These are phyloP conservation scores for Guadua angustifolia DNA, from an alignment of 176 grass and related monocot genomes.

Conservation along the genomic window DNA sequence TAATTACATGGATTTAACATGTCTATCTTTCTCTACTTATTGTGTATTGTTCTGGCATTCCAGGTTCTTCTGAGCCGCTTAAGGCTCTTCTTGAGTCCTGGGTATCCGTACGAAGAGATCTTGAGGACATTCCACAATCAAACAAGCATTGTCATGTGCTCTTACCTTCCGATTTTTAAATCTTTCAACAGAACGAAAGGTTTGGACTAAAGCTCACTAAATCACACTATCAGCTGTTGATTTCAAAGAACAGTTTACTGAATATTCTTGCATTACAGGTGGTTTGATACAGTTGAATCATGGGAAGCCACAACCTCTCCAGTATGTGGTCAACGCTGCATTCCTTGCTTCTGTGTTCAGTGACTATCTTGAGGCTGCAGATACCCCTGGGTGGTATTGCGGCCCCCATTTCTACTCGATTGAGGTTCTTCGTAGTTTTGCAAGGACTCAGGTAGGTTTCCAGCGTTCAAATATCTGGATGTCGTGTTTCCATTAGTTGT, in stretches of 20 bases:
- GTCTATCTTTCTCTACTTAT: background rate
- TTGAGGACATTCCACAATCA: constrained; percentile 93
- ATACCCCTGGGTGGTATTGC: constrained; percentile 96
- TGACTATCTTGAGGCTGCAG: constrained; percentile 90
- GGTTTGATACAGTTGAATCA: constrained; percentile 93
- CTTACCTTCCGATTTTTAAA: constrained; percentile 82
- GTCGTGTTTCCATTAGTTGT: background rate
- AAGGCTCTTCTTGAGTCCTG: constrained; percentile 96
- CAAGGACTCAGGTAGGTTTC: constrained; percentile 68
- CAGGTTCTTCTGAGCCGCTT: constrained; percentile 93
- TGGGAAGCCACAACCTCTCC: constrained; percentile 77
- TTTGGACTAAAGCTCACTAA: constrained; percentile 31
- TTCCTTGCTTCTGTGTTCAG: constrained; percentile 91
- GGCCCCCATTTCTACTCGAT: constrained; percentile 88
- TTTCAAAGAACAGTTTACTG: constrained; percentile 25
- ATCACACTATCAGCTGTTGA: background rate
- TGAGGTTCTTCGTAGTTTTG: constrained; percentile 80
- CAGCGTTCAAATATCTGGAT: background rate
- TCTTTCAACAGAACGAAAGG: constrained; percentile 92
- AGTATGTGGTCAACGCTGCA: constrained; percentile 90
- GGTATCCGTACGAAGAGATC: constrained; percentile 94
- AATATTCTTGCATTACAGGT: constrained; percentile 57
- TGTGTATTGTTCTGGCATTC: constrained; percentile 38
- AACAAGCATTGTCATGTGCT: constrained; percentile 93
- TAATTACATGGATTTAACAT: constrained; percentile 9